phyloP scores from a whole-genome alignment of 2,329 filamentous ascomycete species.

The Fusarium vanettenii region DNA sequence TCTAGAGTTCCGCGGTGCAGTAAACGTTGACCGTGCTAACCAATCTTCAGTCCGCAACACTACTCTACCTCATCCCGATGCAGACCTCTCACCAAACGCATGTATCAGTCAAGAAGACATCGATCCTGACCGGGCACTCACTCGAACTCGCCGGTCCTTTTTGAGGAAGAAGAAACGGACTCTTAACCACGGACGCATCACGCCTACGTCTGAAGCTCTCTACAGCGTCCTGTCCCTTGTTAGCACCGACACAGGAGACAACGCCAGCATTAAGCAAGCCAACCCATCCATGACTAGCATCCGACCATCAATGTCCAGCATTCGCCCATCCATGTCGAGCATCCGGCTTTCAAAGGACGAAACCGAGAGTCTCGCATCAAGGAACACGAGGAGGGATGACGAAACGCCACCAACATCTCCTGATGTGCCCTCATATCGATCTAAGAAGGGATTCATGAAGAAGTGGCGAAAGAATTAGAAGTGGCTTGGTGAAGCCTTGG shows the following conservation, averaged over 20 bases:
- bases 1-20: slow-evolving; percentile 5
- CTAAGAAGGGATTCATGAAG: slow-evolving; percentile 43
- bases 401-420: slow-evolving; percentile 53
- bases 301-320: slow-evolving; percentile 47
- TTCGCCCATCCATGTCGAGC: slow-evolving; percentile 48
- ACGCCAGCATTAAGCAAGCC: slow-evolving; percentile 33
- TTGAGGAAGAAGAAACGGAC: slow-evolving; percentile 58
- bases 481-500: slow-evolving; percentile 3
- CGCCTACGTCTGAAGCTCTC: slow-evolving; percentile 48
- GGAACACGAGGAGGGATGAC: slow-evolving; percentile 41
- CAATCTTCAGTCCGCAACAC: slow-evolving; percentile 63
- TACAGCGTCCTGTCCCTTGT: slow-evolving; percentile 50
- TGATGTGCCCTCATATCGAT: slow-evolving; percentile 44
- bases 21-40: slow-evolving; percentile 8
- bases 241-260: slow-evolving; percentile 38
- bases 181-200: slow-evolving; percentile 59
- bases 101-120: slow-evolving; percentile 67
- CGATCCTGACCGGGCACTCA: slow-evolving; percentile 54
- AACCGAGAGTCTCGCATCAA: slow-evolving; percentile 51
- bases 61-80: slow-evolving; percentile 71
- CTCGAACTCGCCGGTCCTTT: slow-evolving; percentile 59
- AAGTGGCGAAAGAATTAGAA: slow-evolving; percentile 40
- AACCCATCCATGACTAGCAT: slow-evolving; percentile 46
- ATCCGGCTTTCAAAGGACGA: slow-evolving; percentile 52
- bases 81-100: slow-evolving; percentile 67